These are phyloP conservation scores for Tricholoma sp. DNA, from an alignment of 768 basidiomycete species.

Conservation along the genomic window DNA sequence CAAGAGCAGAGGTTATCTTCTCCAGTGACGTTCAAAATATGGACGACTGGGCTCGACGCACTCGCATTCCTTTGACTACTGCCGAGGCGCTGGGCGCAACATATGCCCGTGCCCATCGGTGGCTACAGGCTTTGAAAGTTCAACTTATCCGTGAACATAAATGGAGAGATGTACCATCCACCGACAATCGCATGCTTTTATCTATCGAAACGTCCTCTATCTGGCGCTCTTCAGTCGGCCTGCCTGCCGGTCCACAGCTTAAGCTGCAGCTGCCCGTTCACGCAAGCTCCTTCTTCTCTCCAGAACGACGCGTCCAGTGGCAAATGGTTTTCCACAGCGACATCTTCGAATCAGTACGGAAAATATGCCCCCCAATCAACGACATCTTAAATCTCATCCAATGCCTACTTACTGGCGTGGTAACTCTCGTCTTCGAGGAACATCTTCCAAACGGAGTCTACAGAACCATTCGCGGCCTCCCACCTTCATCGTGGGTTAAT, in stretches of 20 bases:
- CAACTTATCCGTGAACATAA: constrained; percentile 64
- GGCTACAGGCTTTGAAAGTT: constrained; percentile 58
- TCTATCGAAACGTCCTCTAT: constrained; percentile 75
- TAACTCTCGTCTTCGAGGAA: constrained; percentile 74
- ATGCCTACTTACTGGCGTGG: constrained; percentile 67
- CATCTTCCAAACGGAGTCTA: constrained; percentile 63
- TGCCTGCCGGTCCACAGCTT: constrained; percentile 72
- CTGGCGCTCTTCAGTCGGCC: constrained; percentile 69
- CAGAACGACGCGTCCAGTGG: constrained; percentile 82
- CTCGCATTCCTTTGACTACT: constrained; percentile 75
- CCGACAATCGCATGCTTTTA: constrained; percentile 72
- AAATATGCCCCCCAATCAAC: constrained; percentile 62
- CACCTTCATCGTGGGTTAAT: constrained; percentile 73
- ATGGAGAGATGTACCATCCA: constrained; percentile 57
- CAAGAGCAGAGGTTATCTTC: constrained; percentile 61
- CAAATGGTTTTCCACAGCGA: constrained; percentile 86
- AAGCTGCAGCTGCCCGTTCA: constrained; percentile 71
- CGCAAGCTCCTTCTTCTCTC: constrained; percentile 82
- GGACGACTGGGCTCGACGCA: constrained; percentile 79
- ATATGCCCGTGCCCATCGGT: constrained; percentile 77
- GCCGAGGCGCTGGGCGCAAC: constrained; percentile 77
- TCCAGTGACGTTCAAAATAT: constrained; percentile 77
- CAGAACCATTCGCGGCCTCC: constrained; percentile 73
- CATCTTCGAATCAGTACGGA: constrained; percentile 66
- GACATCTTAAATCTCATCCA: constrained; percentile 67